A percentile compares a stretch with the other conserved stretches of the same genome.
phyloP scores from a whole-genome alignment of 2,329 filamentous ascomycete genomes.

The Lachnellula hyalina region DNA sequence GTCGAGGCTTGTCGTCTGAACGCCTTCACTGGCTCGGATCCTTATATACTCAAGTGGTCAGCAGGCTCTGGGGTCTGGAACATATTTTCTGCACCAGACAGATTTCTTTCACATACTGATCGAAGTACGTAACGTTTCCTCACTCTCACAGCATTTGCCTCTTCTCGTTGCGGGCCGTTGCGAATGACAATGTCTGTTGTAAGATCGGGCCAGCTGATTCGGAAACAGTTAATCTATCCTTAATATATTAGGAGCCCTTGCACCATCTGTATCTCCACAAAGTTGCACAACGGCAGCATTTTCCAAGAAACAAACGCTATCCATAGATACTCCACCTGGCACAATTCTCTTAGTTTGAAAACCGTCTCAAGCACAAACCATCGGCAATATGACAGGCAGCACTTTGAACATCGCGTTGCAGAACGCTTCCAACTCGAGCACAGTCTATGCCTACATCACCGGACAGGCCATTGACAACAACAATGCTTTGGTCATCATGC shows the following conservation, averaged over 20 bases:
- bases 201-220: background rate
- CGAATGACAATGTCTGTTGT: slow-evolving; percentile 1
- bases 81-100: background rate
- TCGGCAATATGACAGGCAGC: slow-evolving; percentile 6
- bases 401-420: slow-evolving; percentile 54
- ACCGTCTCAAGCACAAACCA: background rate
- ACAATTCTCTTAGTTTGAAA: background rate
- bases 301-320: background rate
- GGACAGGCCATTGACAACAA: slow-evolving; percentile 57
- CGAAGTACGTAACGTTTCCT: background rate
- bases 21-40: background rate
- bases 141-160: background rate
- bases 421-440: slow-evolving; percentile 58
- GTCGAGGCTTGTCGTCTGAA: background rate
- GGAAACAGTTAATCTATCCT: background rate
- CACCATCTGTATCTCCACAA: background rate
- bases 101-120: background rate
- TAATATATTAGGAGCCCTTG: background rate
- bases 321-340: background rate
- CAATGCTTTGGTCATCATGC: slow-evolving; percentile 56
- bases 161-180: background rate
- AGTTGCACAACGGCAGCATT: background rate
- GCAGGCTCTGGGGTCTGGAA: background rate
- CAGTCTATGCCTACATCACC: slow-evolving; percentile 65
- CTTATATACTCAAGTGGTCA: background rate